Evolutionary conservation across 2,329 filamentous ascomycete genomes (phyloP).

Genomic region (Peltaster fructicola): DNA sequence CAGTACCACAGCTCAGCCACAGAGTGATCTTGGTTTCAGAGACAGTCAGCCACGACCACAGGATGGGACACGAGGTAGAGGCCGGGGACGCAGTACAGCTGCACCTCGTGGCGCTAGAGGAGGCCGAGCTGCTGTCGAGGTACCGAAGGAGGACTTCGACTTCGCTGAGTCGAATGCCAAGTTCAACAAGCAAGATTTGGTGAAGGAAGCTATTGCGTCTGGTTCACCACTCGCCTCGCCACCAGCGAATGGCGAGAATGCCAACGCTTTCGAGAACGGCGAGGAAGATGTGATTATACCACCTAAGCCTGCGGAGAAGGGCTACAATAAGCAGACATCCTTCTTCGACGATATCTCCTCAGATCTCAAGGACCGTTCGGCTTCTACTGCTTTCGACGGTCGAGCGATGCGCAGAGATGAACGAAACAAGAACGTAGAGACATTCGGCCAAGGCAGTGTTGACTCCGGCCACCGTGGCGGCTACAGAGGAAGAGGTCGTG

Average conservation of each 20-base stretch:
- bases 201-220: slow-evolving; percentile 70
- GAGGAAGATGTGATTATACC: slow-evolving; percentile 29
- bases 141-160: slow-evolving; percentile 82
- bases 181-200: slow-evolving; percentile 73
- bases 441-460: slow-evolving; percentile 90
- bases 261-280: slow-evolving; percentile 13
- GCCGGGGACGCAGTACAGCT: slow-evolving; percentile 28
- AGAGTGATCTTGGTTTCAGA: too few relatives aligned
- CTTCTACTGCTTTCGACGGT: slow-evolving; percentile 47
- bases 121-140: slow-evolving; percentile 46
- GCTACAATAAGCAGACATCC: slow-evolving; percentile 74
- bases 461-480: slow-evolving; percentile 57
- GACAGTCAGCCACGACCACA: too few relatives aligned
- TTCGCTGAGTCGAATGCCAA: slow-evolving; percentile 75
- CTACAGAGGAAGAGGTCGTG: slow-evolving; percentile 64
- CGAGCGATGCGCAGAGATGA: slow-evolving; percentile 85
- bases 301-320: slow-evolving; percentile 23
- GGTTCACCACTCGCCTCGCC: slow-evolving; percentile 48
- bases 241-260: slow-evolving; percentile 9
- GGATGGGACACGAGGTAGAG: slow-evolving; percentile 27
- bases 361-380: slow-evolving; percentile 64
- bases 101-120: slow-evolving; percentile 22
- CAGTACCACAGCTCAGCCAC: slow-evolving; percentile 16
- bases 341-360: slow-evolving; percentile 99
- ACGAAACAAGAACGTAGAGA: slow-evolving; percentile 90